Percentiles rank a stretch among this genome's conserved stretches.
phyloP scores from a whole-genome alignment of 768 basidiomycete species.

The Boletus rex-veris region DNA sequence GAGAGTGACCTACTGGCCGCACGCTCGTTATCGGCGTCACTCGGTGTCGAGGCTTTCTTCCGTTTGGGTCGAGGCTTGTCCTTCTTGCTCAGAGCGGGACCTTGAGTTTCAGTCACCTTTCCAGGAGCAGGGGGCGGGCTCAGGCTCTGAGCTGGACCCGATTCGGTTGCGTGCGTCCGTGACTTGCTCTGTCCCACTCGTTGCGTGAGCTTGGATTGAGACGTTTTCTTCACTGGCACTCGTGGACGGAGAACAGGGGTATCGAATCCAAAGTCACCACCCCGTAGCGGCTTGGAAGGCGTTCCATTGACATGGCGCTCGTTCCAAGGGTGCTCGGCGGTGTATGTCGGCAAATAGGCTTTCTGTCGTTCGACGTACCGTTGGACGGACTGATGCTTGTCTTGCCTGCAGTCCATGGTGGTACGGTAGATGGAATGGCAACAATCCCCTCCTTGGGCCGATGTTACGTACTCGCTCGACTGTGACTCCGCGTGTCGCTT shows the following conservation, averaged over 20 bases:
- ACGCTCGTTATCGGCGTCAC: conserved; percentile 34
- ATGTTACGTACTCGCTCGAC: conserved; percentile 6
- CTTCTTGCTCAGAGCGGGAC: conserved; percentile 7
- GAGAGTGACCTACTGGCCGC: conserved; percentile 32
- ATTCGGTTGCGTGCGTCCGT: neutral
- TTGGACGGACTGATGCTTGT: conserved; percentile 41
- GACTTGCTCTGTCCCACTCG: neutral
- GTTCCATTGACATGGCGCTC: conserved; percentile 2
- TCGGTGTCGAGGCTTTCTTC: conserved; percentile 12
- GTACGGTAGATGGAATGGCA: too few relatives aligned
- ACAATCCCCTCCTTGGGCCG: neutral
- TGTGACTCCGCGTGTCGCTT: neutral
- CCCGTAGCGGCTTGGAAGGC: conserved; percentile 7
- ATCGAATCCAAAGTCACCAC: conserved; percentile 39
- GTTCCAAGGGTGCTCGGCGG: conserved; percentile 35
- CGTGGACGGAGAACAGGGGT: conserved; percentile 59
- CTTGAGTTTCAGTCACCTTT: neutral
- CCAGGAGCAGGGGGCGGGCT: too few relatives aligned
- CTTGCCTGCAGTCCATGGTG: conserved; percentile 23
- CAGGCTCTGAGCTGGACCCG: too few relatives aligned
- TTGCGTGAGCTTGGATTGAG: neutral
- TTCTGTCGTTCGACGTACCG: conserved; percentile 51
- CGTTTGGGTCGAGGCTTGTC: conserved; percentile 27
- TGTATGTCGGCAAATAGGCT: conserved; percentile 42
- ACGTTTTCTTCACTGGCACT: conserved; percentile 13